Percentiles rank a stretch among this genome's conserved stretches.
Conservation (phyloP, 2,329 filamentous ascomycete genomes). For the Harringtonia aguacate region DNA sequence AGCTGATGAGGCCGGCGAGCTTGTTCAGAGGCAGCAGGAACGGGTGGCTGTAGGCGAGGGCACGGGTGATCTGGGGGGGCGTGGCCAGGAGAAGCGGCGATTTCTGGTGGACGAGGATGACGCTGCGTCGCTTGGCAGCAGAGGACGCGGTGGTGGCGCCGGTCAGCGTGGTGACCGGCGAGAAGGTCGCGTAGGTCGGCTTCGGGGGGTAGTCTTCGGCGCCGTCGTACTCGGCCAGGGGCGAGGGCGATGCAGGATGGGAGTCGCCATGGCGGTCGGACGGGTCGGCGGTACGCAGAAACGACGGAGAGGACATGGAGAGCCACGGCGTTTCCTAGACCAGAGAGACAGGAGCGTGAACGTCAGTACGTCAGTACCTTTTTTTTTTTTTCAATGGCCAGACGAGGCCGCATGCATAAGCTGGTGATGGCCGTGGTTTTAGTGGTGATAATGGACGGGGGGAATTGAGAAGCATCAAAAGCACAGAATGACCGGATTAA, state of each 20-base stretch:
- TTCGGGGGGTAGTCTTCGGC: constrained; percentile 25
- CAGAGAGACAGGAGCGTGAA: neutral
- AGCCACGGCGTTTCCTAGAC: constrained; percentile 43
- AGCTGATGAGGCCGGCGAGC: constrained; percentile 75
- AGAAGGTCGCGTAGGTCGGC: constrained; percentile 83
- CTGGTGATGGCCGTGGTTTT: neutral
- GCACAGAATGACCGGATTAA: neutral
- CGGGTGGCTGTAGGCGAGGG: constrained; percentile 89
- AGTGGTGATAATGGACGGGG: neutral
- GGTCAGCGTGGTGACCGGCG: constrained; percentile 66
- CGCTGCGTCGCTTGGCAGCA: constrained; percentile 68
- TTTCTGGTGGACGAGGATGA: constrained; percentile 93
- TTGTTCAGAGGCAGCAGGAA: constrained; percentile 86
- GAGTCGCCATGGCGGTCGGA: constrained; percentile 18
- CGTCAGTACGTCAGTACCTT: no score
- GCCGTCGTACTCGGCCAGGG: constrained; percentile 14
- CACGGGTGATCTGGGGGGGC: constrained; percentile 86
- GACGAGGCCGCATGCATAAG: neutral
- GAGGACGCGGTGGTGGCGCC: constrained; percentile 40
- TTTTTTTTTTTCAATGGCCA: neutral
- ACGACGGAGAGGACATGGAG: constrained; percentile 35
- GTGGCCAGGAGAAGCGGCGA: constrained; percentile 87
- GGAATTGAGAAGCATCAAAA: no score
- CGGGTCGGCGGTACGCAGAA: constrained; percentile 14
- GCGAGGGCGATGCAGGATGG: constrained; percentile 9